Conservation (phyloP, 257 asterid species). For the Jaltomata sinuosa region DNA sequence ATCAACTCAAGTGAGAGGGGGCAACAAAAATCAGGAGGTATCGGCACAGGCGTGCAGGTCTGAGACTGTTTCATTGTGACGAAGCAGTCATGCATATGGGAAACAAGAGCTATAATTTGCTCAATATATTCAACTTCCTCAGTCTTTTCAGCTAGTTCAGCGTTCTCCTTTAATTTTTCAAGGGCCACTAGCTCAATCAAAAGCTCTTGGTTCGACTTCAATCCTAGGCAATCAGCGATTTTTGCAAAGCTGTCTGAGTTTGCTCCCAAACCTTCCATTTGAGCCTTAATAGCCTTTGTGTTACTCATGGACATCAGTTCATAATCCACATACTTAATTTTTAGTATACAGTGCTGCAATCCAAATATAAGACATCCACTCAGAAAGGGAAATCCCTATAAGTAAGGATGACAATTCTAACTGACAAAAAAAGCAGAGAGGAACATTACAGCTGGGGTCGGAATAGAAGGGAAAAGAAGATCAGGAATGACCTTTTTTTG, state of each 20-base stretch:
- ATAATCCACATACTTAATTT: conserved; percentile 12
- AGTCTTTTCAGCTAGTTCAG: conserved; percentile 23
- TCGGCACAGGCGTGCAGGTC: conserved; percentile 10
- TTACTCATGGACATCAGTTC: conserved; percentile 11
- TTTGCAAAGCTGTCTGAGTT: conserved; percentile 10
- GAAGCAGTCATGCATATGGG: too few species aligned
- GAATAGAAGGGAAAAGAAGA: not conserved
- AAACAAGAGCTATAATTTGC: too few species aligned
- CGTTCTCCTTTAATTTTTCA: conserved; percentile 24
- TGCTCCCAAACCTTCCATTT: conserved; percentile 21
- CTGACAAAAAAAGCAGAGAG: not conserved
- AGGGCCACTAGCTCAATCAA: conserved; percentile 29
- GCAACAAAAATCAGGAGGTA: conserved; percentile 33
- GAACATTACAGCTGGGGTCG: not conserved
- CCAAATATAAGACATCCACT: not conserved
- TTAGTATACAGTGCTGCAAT: conserved; percentile 19
- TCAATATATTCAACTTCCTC: too few species aligned
- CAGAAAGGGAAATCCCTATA: not conserved
- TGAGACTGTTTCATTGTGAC: too few species aligned
- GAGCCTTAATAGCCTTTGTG: conserved; percentile 13
- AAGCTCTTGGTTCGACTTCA: conserved; percentile 27
- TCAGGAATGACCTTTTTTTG: not conserved
- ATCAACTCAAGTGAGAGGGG: conserved; percentile 34
- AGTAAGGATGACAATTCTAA: not conserved
- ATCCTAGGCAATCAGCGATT: conserved; percentile 15